These are phyloP conservation scores for Leavenworthia alabamica DNA, from an alignment of 345 rosid genomes.

Conservation along the genomic window DNA sequence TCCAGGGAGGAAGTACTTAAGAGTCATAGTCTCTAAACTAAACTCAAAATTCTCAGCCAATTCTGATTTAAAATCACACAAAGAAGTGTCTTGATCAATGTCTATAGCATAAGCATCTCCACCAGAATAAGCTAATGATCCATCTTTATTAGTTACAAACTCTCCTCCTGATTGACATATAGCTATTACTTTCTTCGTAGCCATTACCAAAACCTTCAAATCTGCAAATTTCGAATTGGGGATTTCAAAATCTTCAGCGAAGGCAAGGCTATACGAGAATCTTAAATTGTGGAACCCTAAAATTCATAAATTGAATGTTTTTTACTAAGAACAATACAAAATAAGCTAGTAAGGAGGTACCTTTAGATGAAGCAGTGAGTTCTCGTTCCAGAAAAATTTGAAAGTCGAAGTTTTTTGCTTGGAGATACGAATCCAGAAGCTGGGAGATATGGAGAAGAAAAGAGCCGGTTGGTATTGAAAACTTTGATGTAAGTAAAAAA, in stretches of 20 bases:
- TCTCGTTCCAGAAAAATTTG: not conserved
- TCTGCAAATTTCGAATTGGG: not conserved
- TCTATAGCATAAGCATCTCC: conserved; percentile 85
- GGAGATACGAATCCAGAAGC: not conserved
- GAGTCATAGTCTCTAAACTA: conserved; percentile 42
- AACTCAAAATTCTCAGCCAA: conserved; percentile 68
- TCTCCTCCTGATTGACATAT: conserved; percentile 92
- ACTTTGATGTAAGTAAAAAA: not conserved
- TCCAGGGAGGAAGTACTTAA: conserved; percentile 86
- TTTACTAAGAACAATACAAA: not conserved
- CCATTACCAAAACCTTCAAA: conserved; percentile 42
- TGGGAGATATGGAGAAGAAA: not conserved
- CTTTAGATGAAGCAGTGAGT: conserved; percentile 5
- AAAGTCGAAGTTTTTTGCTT: not conserved
- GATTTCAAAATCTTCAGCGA: not conserved
- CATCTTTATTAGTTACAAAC: conserved; percentile 60
- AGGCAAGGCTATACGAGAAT: not conserved
- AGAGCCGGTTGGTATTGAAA: not conserved
- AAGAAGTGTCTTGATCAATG: conserved; percentile 47
- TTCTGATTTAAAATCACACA: conserved; percentile 60
- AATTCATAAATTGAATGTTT: not conserved
- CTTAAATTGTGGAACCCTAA: not conserved
- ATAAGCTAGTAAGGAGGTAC: not conserved
- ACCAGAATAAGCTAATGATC: conserved; percentile 56
- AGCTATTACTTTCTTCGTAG: conserved; percentile 70